Base-by-base conservation (phyloP, 2,329 filamentous ascomycete species). In the Colletotrichum tropicale region DNA sequence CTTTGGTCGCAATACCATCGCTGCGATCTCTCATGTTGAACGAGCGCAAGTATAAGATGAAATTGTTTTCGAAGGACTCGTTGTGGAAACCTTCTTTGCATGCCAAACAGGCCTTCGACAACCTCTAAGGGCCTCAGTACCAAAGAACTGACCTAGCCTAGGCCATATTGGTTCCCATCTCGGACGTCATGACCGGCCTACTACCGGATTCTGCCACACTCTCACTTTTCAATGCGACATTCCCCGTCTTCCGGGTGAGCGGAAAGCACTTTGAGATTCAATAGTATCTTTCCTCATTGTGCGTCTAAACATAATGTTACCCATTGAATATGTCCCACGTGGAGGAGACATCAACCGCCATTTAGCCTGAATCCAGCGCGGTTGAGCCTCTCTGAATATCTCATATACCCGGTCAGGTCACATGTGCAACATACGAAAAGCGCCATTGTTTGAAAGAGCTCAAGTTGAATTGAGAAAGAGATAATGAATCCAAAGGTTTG, bases 351-450 rank as follows among this genome's bases (percentile, higher is more conserved):
- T 32, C 64, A 72, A 2, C 70, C 34, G 34, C 21, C 55, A 32
- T 73, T 75, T 68, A 73, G 73, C 62, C 73, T 75, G 64, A 70
- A 71, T 8, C 21, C 30, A 10, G 30, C 10, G 12, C 30, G 30
- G 62, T 67, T 67, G 62, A 72, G 73, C 69, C 73, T 75, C 72
- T 56, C 61, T 48, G 8, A n/a, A 24, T 9, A 16, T 28, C 7
- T 13, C 15, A 56, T 36, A 67, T n/a, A 30, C 24, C 21, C 43
- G n/a, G 36, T 4, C 24, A 60, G 30, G 24, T 15, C 26, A 48
- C 34, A 55, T 26, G 64, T 15, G 16, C 32, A n/a, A 36, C 15
- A 67, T 5, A 1, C 18, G 2, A 8, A 21, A 3, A 24, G 24
- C 10, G 2, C 32, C 13, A 21, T 1, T 3, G 18, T 16, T 0